These are phyloP conservation scores for Dillenia turbinata DNA, from an alignment of 164 flowering plant species.

Conservation along the genomic window DNA sequence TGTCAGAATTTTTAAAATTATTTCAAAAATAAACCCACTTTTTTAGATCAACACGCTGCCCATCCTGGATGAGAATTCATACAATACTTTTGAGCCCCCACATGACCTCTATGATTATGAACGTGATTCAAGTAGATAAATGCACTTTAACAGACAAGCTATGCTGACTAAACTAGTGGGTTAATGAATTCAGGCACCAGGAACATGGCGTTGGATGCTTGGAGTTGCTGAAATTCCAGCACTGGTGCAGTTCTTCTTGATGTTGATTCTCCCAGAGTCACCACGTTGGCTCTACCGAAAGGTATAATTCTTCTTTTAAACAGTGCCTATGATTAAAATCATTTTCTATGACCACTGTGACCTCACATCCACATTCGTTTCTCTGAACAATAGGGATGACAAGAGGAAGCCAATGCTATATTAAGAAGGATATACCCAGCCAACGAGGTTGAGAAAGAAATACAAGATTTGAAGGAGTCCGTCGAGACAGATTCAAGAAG, in stretches of 20 bases:
- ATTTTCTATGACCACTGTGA: neutral
- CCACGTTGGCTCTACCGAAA: constrained; percentile 71
- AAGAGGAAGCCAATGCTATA: constrained; percentile 47
- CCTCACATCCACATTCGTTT: neutral
- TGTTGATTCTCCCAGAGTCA: constrained; percentile 66
- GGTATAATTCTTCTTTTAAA: constrained; percentile 22
- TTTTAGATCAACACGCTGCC: no score
- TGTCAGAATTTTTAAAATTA: no score
- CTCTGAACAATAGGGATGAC: constrained; percentile 33
- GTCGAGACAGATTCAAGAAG: constrained; percentile 35
- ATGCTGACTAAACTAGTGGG: neutral
- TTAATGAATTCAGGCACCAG: constrained; percentile 34
- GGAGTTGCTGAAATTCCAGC: constrained; percentile 76
- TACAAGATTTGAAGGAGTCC: constrained; percentile 39
- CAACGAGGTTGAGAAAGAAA: constrained; percentile 50
- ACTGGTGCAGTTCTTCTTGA: constrained; percentile 45
- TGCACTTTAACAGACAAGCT: neutral
- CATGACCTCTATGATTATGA: no score
- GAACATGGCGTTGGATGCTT: constrained; percentile 93
- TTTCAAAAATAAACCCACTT: no score
- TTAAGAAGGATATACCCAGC: constrained; percentile 46
- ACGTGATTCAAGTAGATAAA: no score
- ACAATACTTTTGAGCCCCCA: neutral
- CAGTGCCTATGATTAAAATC: neutral
- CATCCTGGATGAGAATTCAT: no score